Percentiles rank a stretch among this genome's conserved stretches.
phyloP scores from a whole-genome alignment of 2,329 filamentous ascomycete genomes.

The Plectosphaerella sp. region DNA sequence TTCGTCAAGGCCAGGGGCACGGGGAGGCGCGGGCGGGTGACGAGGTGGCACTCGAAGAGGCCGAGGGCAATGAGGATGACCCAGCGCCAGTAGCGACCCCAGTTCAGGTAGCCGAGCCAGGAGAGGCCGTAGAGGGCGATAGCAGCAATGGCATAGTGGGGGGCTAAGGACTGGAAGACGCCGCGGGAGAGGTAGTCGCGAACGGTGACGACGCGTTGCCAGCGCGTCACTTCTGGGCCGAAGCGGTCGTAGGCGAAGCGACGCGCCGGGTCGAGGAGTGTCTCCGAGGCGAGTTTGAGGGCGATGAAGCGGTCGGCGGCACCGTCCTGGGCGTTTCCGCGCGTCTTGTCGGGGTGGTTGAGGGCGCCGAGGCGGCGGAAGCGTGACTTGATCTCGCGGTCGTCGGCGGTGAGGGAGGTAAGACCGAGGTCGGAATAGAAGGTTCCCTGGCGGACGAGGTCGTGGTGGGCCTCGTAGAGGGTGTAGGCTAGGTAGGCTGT shows the following conservation, averaged over 20 bases:
- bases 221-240: constrained; percentile 65
- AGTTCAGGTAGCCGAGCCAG: constrained; percentile 62
- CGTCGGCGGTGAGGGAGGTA: constrained; percentile 56
- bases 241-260: constrained; percentile 90
- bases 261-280: constrained; percentile 68
- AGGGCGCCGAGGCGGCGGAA: constrained; percentile 72
- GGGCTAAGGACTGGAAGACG: constrained; percentile 49
- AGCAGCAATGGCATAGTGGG: constrained; percentile 58
- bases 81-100: constrained; percentile 64
- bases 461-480: constrained; percentile 85
- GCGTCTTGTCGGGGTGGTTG: constrained; percentile 82
- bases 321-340: constrained; percentile 29
- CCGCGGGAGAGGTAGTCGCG: constrained; percentile 70
- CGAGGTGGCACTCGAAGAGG: constrained; percentile 51
- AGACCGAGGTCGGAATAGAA: constrained; percentile 79
- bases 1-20: constrained; percentile 37
- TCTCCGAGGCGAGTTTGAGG: constrained; percentile 79
- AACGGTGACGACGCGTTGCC: constrained; percentile 62
- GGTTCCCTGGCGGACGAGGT: constrained; percentile 65
- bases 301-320: constrained; percentile 63
- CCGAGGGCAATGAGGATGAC: constrained; percentile 48
- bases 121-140: constrained; percentile 57
- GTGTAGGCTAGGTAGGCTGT: constrained; percentile 84
- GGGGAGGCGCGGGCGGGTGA: constrained; percentile 51
- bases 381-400: constrained; percentile 74